Percentiles rank a stretch among this genome's conserved stretches.
phyloP scores from a whole-genome alignment of 495 filamentous ascomycete species.

The Chaetomium cochliodes region DNA sequence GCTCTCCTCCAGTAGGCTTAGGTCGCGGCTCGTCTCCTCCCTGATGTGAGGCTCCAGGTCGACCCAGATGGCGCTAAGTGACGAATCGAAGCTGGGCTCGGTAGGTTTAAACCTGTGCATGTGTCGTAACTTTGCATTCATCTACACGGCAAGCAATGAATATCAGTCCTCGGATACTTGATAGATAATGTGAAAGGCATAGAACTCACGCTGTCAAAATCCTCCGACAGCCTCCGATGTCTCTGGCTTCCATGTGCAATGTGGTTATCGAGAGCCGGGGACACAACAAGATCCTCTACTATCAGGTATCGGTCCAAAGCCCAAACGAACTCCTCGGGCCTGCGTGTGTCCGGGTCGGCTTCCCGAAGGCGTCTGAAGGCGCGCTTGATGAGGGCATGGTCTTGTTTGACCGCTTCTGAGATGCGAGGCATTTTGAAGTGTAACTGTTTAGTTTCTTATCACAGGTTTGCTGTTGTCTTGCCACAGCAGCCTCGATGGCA shows the following conservation, averaged over 20 bases:
- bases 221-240: constrained; percentile 28
- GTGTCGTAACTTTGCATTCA: constrained; percentile 33
- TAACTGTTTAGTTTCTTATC: too few species aligned
- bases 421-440: constrained; percentile 28
- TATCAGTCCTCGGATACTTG: too few species aligned
- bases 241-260: constrained; percentile 24
- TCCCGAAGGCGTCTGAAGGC: constrained; percentile 22
- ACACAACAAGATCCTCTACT: constrained; percentile 34
- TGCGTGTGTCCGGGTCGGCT: constrained; percentile 23
- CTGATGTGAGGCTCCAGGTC: constrained; percentile 36
- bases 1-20: constrained; percentile 29
- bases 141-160: constrained; percentile 16
- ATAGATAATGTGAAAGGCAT: background rate
- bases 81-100: constrained; percentile 28
- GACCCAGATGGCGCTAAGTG: constrained; percentile 34
- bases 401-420: constrained; percentile 31
- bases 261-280: constrained; percentile 31
- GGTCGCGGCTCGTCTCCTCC: constrained; percentile 29
- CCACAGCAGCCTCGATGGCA: too few species aligned
- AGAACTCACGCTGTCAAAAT: constrained; percentile 31
- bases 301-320: constrained; percentile 31
- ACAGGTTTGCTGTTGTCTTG: background rate
- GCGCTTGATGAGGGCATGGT: constrained; percentile 27
- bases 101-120: constrained; percentile 27
- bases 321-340: constrained; percentile 33